Evolutionary conservation across 305 asterid genomes (phyloP).

Genomic region (Euphrasia arctica): DNA sequence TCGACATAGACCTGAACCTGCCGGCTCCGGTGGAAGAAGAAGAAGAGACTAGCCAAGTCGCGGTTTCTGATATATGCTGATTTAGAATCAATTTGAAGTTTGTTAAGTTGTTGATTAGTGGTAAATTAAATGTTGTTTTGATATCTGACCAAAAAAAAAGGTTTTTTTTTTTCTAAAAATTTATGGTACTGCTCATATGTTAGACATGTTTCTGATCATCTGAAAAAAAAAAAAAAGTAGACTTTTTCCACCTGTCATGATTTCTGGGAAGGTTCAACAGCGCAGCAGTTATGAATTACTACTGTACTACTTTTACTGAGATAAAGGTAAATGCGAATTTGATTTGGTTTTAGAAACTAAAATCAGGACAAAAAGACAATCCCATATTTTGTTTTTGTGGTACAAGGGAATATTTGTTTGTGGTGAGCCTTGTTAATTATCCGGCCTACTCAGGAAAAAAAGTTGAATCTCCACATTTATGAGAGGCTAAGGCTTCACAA

Average conservation of each 20-base stretch:
- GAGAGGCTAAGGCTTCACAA: slow-evolving; percentile 2
- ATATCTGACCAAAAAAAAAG: slow-evolving; percentile 24
- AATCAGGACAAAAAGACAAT: slow-evolving; percentile 23
- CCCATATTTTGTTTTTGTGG: background rate
- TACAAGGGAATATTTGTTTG: background rate
- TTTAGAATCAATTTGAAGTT: slow-evolving; percentile 10
- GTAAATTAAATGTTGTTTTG: too few species aligned
- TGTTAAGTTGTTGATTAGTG: slow-evolving; percentile 24
- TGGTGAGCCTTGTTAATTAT: slow-evolving; percentile 7
- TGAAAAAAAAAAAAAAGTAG: slow-evolving; percentile 17
- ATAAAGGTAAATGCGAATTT: background rate
- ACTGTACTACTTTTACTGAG: too few species aligned
- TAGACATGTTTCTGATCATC: slow-evolving; percentile 29
- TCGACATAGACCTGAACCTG: slow-evolving; percentile 75
- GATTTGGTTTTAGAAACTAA: slow-evolving; percentile 27
- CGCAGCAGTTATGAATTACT: slow-evolving; percentile 19
- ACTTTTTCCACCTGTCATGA: slow-evolving; percentile 31
- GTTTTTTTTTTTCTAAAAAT: background rate
- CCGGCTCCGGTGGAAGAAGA: slow-evolving; percentile 81
- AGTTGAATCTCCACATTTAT: slow-evolving; percentile 27
- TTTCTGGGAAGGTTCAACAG: background rate
- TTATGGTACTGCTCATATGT: slow-evolving; percentile 28
- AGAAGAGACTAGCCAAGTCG: slow-evolving; percentile 47
- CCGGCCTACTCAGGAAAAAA: slow-evolving; percentile 32
- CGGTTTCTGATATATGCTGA: slow-evolving; percentile 48